Base-by-base conservation (phyloP, 2,329 filamentous ascomycete species). In the Neoascochyta sp. region DNA sequence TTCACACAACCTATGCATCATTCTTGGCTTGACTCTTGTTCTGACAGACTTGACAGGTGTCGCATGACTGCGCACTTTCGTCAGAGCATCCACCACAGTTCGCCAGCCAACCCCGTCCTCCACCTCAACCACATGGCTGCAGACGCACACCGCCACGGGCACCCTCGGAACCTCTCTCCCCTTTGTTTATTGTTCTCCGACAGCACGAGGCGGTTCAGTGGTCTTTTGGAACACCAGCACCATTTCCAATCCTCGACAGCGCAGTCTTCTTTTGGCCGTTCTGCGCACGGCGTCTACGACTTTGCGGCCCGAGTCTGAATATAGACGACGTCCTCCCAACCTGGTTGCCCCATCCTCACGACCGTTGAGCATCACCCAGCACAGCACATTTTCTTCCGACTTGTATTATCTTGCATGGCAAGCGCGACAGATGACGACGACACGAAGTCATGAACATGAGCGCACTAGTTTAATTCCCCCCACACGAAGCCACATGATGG, bases 141-240 rank as follows among this genome's bases (percentile, higher is more conserved):
- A n/a, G n/a, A n/a, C n/a, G n/a, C n/a, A n/a, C 46, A 42, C 30
- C 36, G 39, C 28, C 44, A 48, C 36, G 46, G 46, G 29, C 43
- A 52, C 27, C 46, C 50, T 24, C 49, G 48, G 32, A 54, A 50
- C 44, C 42, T 53, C 38, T 41, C 57, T 43, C 56, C 61, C 61
- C 61, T 56, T 62, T 62, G 57, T 46, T 50, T 60, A 62, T 62
- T 61, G 47, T 55, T 61, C 46, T 30, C 50, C 30, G 53, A 57
- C 33, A 47, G 41, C 35, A 48, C 42, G 24, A 33, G 52, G 48
- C 52, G 53, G 44, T 53, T 52, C 46, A 49, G 52, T 33, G 46
- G 50, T 37, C 39, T 49, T 38, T 34, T 47, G 41, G 49, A 54
- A 29, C 47, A 38, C 24, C 43, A 42, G 29, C 48, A 45, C 33